Percentiles rank a stretch among this genome's conserved stretches.
Conservation (phyloP, 805 yeast genomes). For the Lipomyces starkeyi region DNA sequence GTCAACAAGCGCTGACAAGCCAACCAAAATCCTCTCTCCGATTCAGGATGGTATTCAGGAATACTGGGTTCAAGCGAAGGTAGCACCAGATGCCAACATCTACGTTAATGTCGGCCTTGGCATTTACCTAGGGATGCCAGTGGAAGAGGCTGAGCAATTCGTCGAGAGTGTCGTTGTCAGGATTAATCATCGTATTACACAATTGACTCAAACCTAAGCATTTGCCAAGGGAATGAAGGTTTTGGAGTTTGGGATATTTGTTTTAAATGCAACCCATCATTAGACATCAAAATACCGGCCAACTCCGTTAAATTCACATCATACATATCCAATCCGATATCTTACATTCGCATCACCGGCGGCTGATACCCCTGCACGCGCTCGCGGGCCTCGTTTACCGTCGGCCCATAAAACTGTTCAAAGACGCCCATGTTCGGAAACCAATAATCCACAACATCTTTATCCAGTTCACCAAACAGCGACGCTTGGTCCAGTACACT, state of each 20-base stretch:
- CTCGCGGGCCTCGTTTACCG: not conserved
- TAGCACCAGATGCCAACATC: slow-evolving; percentile 9
- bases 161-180: slow-evolving; percentile 3
- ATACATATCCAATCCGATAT: not conserved
- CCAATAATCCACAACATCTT: slow-evolving; percentile 40
- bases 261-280: not conserved
- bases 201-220: slow-evolving; percentile 3
- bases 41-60: slow-evolving; percentile 22
- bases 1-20: not conserved
- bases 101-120: slow-evolving; percentile 27
- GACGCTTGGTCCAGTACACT: slow-evolving; percentile 40
- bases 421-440: slow-evolving; percentile 34
- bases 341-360: not conserved
- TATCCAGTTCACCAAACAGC: slow-evolving; percentile 40
- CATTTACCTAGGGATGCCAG: slow-evolving; percentile 21
- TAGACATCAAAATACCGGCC: not conserved
- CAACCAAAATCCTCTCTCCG: slow-evolving; percentile 19
- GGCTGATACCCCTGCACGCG: not conserved
- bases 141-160: slow-evolving; percentile 19
- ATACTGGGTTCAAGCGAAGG: slow-evolving; percentile 26
- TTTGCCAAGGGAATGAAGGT: not conserved
- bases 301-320: not conserved
- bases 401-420: slow-evolving; percentile 17
- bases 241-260: not conserved
- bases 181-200: slow-evolving; percentile 5